phyloP scores from a whole-genome alignment of 2,329 filamentous ascomycete genomes.

The Albophoma yamanashiensis region DNA sequence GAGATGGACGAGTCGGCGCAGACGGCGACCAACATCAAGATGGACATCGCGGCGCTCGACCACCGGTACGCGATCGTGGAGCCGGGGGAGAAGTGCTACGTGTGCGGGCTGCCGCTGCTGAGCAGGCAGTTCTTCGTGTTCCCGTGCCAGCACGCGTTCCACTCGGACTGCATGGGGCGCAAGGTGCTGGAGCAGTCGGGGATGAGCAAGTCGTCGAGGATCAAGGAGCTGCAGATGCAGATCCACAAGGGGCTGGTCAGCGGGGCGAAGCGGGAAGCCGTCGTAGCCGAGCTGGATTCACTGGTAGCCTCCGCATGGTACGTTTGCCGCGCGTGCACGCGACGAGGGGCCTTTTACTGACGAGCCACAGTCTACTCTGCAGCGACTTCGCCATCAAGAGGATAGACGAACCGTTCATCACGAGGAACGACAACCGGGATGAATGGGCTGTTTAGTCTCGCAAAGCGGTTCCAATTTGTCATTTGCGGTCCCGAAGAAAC shows the following conservation, averaged over 20 bases:
- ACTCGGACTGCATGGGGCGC: slow-evolving; percentile 84
- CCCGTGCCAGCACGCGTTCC: slow-evolving; percentile 95
- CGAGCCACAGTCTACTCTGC: slow-evolving; percentile 63
- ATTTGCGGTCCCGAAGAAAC: background rate
- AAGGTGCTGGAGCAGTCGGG: slow-evolving; percentile 78
- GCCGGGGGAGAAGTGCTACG: slow-evolving; percentile 88
- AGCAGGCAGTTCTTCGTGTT: slow-evolving; percentile 96
- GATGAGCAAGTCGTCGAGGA: slow-evolving; percentile 63
- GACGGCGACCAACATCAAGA: slow-evolving; percentile 83
- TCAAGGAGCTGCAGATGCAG: slow-evolving; percentile 75
- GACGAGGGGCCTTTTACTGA: background rate
- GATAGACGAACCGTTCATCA: slow-evolving; percentile 88
- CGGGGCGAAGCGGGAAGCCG: slow-evolving; percentile 64
- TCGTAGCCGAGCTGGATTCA: slow-evolving; percentile 83
- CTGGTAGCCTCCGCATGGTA: slow-evolving; percentile 84
- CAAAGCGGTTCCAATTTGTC: background rate
- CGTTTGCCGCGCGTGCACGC: slow-evolving; percentile 15
- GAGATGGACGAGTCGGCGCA: slow-evolving; percentile 94
- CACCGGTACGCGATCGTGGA: slow-evolving; percentile 92
- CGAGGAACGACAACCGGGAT: slow-evolving; percentile 56
- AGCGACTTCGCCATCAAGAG: slow-evolving; percentile 90
- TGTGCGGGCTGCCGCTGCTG: slow-evolving; percentile 74
- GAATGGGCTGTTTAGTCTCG: slow-evolving; percentile 61
- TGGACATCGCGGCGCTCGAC: slow-evolving; percentile 77
- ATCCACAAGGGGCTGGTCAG: slow-evolving; percentile 66